A percentile compares a stretch with the other conserved stretches of the same genome.
Conservation (phyloP, 768 basidiomycete species). For the Psilocybe cyanescens region DNA sequence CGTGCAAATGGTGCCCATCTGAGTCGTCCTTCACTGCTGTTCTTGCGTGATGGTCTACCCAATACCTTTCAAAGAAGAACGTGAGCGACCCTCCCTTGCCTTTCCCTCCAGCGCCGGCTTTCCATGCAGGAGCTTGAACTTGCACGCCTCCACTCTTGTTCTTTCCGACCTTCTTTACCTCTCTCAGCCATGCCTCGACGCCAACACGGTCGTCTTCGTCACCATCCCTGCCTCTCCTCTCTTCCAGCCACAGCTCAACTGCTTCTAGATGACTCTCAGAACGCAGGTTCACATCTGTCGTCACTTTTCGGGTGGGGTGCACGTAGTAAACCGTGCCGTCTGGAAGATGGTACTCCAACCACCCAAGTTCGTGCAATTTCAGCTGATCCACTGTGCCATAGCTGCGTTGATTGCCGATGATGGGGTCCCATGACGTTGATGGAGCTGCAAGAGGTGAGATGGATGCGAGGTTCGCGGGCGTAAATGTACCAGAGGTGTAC, state of each 20-base stretch:
- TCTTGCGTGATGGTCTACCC: conserved; percentile 70
- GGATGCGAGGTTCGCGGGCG: conserved; percentile 14
- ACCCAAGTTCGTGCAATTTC: conserved; percentile 61
- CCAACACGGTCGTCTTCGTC: conserved; percentile 27
- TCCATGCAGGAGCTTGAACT: conserved; percentile 3
- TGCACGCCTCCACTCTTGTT: conserved; percentile 1
- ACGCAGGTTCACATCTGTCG: conserved; percentile 75
- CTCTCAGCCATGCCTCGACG: conserved; percentile 68
- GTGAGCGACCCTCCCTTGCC: conserved; percentile 31
- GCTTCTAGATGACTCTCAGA: conserved; percentile 50
- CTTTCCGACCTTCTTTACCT: conserved; percentile 22
- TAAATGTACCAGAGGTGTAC: conserved; percentile 3
- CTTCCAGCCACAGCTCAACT: conserved; percentile 52
- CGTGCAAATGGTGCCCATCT: conserved; percentile 12
- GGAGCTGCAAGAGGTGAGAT: conserved; percentile 20
- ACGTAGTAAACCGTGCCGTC: conserved; percentile 73
- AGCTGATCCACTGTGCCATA: conserved; percentile 22
- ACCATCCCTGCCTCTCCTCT: conserved; percentile 21
- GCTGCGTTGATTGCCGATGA: conserved; percentile 16
- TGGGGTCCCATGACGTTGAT: conserved; percentile 24
- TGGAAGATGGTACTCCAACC: conserved; percentile 78
- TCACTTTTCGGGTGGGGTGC: conserved; percentile 61
- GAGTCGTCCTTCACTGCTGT: conserved; percentile 37
- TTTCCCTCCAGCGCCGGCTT: conserved; percentile 20
- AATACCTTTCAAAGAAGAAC: conserved; percentile 41